Conservation (phyloP, 2,329 filamentous ascomycete genomes). For the Cladosporium sp. region DNA sequence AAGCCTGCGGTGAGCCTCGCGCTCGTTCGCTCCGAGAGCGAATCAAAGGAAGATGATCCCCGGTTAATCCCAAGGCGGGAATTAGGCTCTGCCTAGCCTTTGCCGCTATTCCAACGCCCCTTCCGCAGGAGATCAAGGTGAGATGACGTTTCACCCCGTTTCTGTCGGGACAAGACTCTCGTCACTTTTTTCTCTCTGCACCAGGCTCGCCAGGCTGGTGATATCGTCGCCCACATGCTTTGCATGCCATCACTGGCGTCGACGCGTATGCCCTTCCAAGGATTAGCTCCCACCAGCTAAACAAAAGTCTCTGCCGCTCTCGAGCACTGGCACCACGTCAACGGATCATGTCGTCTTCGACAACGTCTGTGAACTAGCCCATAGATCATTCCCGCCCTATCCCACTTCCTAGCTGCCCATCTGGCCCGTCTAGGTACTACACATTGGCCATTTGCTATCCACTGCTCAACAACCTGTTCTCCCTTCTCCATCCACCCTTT, state of each 20-base stretch:
- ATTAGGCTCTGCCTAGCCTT: no score
- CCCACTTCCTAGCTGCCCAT: background rate
- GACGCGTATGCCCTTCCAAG: no score
- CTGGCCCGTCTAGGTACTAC: background rate
- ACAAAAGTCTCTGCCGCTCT: no score
- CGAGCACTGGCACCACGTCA: no score
- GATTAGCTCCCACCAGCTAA: background rate
- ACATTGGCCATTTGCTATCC: slow-evolving; percentile 1
- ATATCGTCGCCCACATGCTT: no score
- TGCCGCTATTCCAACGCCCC: background rate
- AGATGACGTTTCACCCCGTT: slow-evolving; percentile 5
- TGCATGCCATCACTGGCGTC: background rate
- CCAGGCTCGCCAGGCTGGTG: no score
- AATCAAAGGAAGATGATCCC: no score
- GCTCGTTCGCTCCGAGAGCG: background rate
- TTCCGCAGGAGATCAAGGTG: slow-evolving; percentile 6
- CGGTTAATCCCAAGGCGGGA: no score
- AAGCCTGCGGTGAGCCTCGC: no score
- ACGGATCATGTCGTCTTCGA: no score
- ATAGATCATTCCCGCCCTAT: slow-evolving; percentile 4
- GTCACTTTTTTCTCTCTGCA: background rate
- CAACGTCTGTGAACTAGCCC: no score
- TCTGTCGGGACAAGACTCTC: background rate
- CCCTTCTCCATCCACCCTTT: background rate
- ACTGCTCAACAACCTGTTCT: slow-evolving; percentile 1